Conservation (phyloP, 176 grass and related monocot genomes). For the Zea luxurians region DNA sequence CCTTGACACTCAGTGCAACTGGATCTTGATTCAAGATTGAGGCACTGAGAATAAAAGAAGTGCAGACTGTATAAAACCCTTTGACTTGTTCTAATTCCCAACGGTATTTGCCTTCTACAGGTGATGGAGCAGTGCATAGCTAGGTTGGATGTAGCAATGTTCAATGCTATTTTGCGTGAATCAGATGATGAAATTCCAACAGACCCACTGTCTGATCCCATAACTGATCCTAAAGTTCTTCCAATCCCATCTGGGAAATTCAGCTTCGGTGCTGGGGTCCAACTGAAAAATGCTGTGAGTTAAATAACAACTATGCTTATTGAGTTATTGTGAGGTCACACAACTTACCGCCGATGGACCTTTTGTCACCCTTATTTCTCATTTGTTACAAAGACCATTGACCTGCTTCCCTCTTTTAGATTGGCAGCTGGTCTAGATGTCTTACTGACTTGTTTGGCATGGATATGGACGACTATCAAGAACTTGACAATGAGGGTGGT, state of each 20-base stretch:
- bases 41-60: conserved; percentile 1
- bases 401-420: conserved; percentile 51
- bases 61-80: conserved; percentile 20
- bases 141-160: conserved; percentile 95
- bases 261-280: conserved; percentile 93
- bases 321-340: conserved; percentile 23
- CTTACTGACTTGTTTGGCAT: conserved; percentile 84
- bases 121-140: conserved; percentile 92
- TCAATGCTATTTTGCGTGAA: conserved; percentile 93
- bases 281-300: conserved; percentile 99
- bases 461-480: conserved; percentile 69
- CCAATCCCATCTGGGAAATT: conserved; percentile 75
- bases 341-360: neutral
- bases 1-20: neutral
- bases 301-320: conserved; percentile 23
- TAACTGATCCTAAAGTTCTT: conserved; percentile 88
- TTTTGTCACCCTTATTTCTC: neutral
- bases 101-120: conserved; percentile 44
- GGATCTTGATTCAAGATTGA: conserved; percentile 9
- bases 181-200: conserved; percentile 88
- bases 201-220: conserved; percentile 79
- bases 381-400: neutral
- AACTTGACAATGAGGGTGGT: conserved; percentile 45
- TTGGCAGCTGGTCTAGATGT: conserved; percentile 94
- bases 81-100: conserved; percentile 16